Evolutionary conservation across 768 basidiomycete species (phyloP), one percentile per base, ranked within the genome.

Genomic region (Macrocybe gigantea): DNA sequence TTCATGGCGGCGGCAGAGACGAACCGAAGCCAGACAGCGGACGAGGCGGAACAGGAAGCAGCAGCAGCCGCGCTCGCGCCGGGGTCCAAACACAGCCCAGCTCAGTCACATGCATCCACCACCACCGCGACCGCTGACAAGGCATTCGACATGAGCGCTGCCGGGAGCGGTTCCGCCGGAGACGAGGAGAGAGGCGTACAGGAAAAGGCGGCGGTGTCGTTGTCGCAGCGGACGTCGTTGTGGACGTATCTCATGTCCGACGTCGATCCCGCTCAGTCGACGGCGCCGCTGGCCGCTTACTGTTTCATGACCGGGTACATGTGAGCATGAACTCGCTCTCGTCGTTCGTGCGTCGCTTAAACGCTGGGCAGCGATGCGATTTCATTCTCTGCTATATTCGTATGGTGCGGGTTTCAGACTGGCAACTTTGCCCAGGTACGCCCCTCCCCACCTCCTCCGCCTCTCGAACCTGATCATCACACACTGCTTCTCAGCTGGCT

Each of bases 381-480:
- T 30, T 81, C 79, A 3, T 91, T 91, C 68, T 80, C 85, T 38
- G 84, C 89, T 2, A 70, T 88, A 41, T 91, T 82, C 62, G 79
- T 91, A 9, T 92, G 89, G 87, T 86, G 83, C 62, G 88, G 83
- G 10, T 91, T 90, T 64, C 88, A 91, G 64, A 90, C 88, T 0
- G 88, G 85, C 44, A 88, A 88, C 60, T 79, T 80, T 53, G 73
- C 79, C 7, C 83, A 85, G 70, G 82, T 83, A 56, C 48, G 66
- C 55, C 15, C 15, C 36, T 9, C 47, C 29, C 44, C 8, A 45
- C 34, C 33, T 22, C 38, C 22, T 33, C 15, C 10, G 34, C 33
- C 14, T 41, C 7, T 45, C 42, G 33, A 41, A 41, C 41, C 41
- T 48, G 22, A 32, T 43, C 37, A 47, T 52, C 37, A 38, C 10